These are phyloP conservation scores for Kalmusia sp. DNA, from an alignment of 2,329 filamentous ascomycete genomes.

Conservation along the genomic window DNA sequence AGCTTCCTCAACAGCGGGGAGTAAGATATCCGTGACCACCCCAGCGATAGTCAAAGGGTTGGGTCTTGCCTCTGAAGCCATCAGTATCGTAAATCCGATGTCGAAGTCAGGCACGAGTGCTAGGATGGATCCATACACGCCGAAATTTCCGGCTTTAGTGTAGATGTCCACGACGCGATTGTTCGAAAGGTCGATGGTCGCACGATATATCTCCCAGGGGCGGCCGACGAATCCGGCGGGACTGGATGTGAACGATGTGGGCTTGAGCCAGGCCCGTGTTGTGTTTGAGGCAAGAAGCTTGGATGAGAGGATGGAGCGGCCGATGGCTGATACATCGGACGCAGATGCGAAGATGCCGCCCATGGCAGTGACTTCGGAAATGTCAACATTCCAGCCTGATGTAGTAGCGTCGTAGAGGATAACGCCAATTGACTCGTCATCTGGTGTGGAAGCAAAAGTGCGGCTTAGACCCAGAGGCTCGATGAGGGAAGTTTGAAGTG, in stretches of 20 bases:
- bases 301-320: slow-evolving; percentile 47
- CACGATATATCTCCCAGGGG: slow-evolving; percentile 50
- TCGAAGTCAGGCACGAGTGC: slow-evolving; percentile 53
- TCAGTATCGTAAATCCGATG: slow-evolving; percentile 52
- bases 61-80: too few relatives aligned
- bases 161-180: slow-evolving; percentile 42
- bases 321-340: slow-evolving; percentile 46
- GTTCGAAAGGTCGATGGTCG: slow-evolving; percentile 12
- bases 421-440: too few relatives aligned
- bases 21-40: too few relatives aligned
- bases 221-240: slow-evolving; percentile 41
- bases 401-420: too few relatives aligned
- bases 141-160: slow-evolving; percentile 51
- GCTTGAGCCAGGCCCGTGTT: slow-evolving; percentile 52
- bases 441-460: too few relatives aligned
- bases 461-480: too few relatives aligned
- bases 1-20: too few relatives aligned
- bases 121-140: slow-evolving; percentile 47
- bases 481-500: too few relatives aligned
- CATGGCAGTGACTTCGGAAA: too few relatives aligned
- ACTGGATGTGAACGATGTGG: slow-evolving; percentile 44
- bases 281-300: slow-evolving; percentile 39
- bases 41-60: too few relatives aligned
- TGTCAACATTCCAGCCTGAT: too few relatives aligned
- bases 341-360: too few relatives aligned